Base-by-base conservation (phyloP, 2,329 filamentous ascomycete genomes). In the Pseudogymnoascus sp. region DNA sequence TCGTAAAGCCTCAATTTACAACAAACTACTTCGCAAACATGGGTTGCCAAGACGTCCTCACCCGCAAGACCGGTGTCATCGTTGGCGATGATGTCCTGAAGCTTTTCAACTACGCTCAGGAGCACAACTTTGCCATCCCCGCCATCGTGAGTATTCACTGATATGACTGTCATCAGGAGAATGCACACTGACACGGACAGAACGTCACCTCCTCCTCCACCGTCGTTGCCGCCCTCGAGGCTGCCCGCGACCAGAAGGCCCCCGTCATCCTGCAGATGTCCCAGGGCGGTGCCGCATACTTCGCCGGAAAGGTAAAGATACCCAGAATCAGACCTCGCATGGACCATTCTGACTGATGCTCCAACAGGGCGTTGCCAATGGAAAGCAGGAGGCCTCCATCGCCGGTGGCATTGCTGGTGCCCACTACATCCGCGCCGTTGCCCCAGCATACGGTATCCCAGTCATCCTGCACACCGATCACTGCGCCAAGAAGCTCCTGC, bases 401-500 rank as follows among this genome's bases (percentile, higher is more conserved):
- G 87, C 88, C 64, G 94, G 94, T 76, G 82, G 90, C 75, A 79
- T 97, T 69, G 92, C 94, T 67, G 92, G 84, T 71, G 94, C 94
- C 70, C 90, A 96, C 82, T 97, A 91, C 83, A 91, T 97, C 80
- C 91, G 92, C 75, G 82, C 89, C 70, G 80, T 97, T 72, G 91
- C 94, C 61, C 91, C 93, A 66, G 71, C 84, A 70, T 99, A 99
- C 79, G 91, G 88, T 71, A 81, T 97, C 69, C 93, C 93, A 73
- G 91, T 96, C 70, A 82, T 97, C 72, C 87, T 97, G 65, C 92
- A 97, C 86, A 95, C 93, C 75, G 94, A 99, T 78, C 94, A 97
- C 84, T 96, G 93, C 80, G 93, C 94, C 76, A 97, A 97, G 90
- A 97, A 97, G 88, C 91, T 97, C 65, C 87, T 97, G 64, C 94